These are phyloP conservation scores for Collybiopsis confluens DNA, from an alignment of 768 basidiomycete species.

Conservation along the genomic window DNA sequence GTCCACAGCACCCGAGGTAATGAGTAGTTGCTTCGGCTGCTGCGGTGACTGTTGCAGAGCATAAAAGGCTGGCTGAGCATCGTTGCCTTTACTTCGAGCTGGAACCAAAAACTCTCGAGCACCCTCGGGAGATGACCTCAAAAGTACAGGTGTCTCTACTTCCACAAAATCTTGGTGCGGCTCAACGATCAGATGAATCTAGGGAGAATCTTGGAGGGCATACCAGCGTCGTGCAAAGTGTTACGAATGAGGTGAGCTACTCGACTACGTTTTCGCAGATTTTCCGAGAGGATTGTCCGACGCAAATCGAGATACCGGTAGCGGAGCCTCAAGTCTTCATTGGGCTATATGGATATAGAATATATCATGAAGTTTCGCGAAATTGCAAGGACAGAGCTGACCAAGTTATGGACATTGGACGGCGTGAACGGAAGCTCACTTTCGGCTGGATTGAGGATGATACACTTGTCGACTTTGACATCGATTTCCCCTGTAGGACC, in stretches of 20 bases:
- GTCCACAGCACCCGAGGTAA: constrained; percentile 83
- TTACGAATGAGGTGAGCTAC: constrained; percentile 79
- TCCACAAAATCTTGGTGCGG: constrained; percentile 95
- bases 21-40: constrained; percentile 91
- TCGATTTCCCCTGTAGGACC: constrained; percentile 59
- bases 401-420: constrained; percentile 70
- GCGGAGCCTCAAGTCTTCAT: constrained; percentile 80
- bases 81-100: constrained; percentile 45
- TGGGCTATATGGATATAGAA: constrained; percentile 48
- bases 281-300: constrained; percentile 64
- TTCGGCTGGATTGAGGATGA: constrained; percentile 76
- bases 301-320: constrained; percentile 90
- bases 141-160: constrained; percentile 88
- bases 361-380: not conserved
- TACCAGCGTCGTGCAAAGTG: constrained; percentile 71
- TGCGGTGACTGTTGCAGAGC: constrained; percentile 94
- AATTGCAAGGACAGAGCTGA: constrained; percentile 27
- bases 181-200: constrained; percentile 9
- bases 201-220: constrained; percentile 14
- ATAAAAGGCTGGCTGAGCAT: constrained; percentile 51
- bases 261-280: constrained; percentile 75
- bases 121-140: constrained; percentile 22
- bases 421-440: constrained; percentile 78
- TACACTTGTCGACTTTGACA: constrained; percentile 65
- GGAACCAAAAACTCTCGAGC: constrained; percentile 55